Percentiles rank a stretch among this genome's conserved stretches.
Evolutionary conservation across 352 stramenopile species (phyloP).

Genomic region (Pythium angustatum): DNA sequence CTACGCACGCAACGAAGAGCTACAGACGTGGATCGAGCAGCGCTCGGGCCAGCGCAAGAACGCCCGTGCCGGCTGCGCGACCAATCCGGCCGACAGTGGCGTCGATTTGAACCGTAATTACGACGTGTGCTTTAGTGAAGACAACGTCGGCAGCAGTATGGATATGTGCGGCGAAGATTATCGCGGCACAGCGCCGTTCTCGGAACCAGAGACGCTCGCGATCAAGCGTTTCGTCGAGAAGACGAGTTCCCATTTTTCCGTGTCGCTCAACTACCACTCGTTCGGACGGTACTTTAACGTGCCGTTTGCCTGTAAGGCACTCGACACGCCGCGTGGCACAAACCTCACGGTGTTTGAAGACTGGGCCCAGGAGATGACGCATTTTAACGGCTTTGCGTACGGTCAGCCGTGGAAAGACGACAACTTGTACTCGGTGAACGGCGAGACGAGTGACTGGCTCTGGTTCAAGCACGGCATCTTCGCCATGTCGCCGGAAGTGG

Average conservation of each 20-base stretch:
- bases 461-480: slow-evolving; percentile 80
- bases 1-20: slow-evolving; percentile 73
- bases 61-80: slow-evolving; percentile 28
- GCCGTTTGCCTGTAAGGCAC: slow-evolving; percentile 76
- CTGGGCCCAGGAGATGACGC: slow-evolving; percentile 69
- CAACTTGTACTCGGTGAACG: slow-evolving; percentile 87
- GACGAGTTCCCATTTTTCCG: slow-evolving; percentile 47
- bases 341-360: slow-evolving; percentile 47
- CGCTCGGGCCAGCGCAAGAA: slow-evolving; percentile 76
- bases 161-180: slow-evolving; percentile 77
- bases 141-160: slow-evolving; percentile 64
- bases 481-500: slow-evolving; percentile 83
- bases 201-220: slow-evolving; percentile 77
- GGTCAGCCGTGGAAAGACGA: slow-evolving; percentile 82
- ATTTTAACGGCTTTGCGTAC: slow-evolving; percentile 74
- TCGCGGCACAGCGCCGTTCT: slow-evolving; percentile 64
- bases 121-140: slow-evolving; percentile 70
- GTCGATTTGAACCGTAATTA: slow-evolving; percentile 89
- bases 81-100: slow-evolving; percentile 37
- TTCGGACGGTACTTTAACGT: slow-evolving; percentile 86
- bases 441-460: slow-evolving; percentile 89
- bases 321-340: slow-evolving; percentile 38
- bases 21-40: slow-evolving; percentile 50
- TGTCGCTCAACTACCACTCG: slow-evolving; percentile 83
- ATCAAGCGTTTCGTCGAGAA: slow-evolving; percentile 69